Percentiles rank a stretch among this genome's conserved stretches.
Evolutionary conservation across 305 asterid genomes (phyloP).

Genomic region (Rubia occidens): DNA sequence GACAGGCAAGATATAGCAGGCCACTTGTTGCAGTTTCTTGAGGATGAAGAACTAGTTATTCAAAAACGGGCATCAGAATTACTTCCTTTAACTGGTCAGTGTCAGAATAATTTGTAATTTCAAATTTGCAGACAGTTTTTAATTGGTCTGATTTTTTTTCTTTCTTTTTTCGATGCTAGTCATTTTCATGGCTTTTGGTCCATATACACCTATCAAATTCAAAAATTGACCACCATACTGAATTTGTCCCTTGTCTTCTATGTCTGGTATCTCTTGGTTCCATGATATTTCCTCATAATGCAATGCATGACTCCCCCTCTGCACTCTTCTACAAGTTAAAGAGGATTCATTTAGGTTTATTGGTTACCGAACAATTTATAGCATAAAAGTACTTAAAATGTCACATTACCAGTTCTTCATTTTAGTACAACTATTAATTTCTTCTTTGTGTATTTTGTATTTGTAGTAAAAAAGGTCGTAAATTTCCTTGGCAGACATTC

Average conservation of each 20-base stretch:
- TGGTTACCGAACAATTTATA: not conserved
- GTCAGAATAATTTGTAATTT: not conserved
- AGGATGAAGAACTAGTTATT: slow-evolving; percentile 53
- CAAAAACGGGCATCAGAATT: slow-evolving; percentile 45
- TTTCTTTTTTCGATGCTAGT: not conserved
- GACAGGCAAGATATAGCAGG: slow-evolving; percentile 70
- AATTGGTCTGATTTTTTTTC: not conserved
- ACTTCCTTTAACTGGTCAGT: slow-evolving; percentile 68
- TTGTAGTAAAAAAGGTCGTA: not conserved
- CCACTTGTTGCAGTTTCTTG: slow-evolving; percentile 56
- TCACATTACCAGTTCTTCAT: not conserved
- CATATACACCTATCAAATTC: not conserved
- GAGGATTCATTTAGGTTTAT: not conserved
- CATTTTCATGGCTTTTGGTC: not conserved
- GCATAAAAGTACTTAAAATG: not conserved
- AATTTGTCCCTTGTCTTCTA: not conserved
- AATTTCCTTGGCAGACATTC: not conserved
- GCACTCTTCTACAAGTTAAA: not conserved
- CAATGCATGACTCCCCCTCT: not conserved
- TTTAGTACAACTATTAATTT: not conserved
- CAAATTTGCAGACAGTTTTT: not conserved
- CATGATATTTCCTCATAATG: not conserved
- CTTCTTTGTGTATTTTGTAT: not conserved
- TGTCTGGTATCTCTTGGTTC: not conserved
- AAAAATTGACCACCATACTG: not conserved